A percentile compares a stretch with the other conserved stretches of the same genome.
Evolutionary conservation across 768 basidiomycete genomes (phyloP).

Genomic region (Mycena kentingensis): DNA sequence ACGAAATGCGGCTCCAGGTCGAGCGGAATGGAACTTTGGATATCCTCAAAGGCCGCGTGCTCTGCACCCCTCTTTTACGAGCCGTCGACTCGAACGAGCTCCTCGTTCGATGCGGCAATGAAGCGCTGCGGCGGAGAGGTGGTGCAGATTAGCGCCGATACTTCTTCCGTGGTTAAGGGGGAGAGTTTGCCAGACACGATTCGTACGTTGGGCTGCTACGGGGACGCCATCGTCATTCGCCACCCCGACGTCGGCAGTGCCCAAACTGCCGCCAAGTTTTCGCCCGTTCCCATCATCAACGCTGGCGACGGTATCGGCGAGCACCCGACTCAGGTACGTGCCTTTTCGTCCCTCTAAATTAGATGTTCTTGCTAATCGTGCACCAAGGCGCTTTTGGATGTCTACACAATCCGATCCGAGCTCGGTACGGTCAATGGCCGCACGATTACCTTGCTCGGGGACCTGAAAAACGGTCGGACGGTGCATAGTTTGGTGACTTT

Average conservation of each 20-base stretch:
- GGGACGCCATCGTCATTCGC: conserved; percentile 90
- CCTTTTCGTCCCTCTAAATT: conserved; percentile 1
- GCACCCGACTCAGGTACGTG: conserved; percentile 89
- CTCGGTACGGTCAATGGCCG: conserved; percentile 97
- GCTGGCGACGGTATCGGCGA: conserved; percentile 97
- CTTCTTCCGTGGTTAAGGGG: conserved; percentile 90
- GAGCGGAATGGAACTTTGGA: conserved; percentile 89
- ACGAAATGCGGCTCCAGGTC: conserved; percentile 96
- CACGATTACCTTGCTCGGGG: conserved; percentile 89
- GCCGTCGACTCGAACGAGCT: conserved; percentile 92
- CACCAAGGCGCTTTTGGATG: conserved; percentile 73
- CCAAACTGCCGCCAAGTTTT: conserved; percentile 95
- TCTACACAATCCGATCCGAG: conserved; percentile 96
- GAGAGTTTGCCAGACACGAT: conserved; percentile 93
- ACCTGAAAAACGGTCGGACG: conserved; percentile 96
- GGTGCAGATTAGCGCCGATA: conserved; percentile 77
- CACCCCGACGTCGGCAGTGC: conserved; percentile 94
- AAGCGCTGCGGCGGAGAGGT: conserved; percentile 97
- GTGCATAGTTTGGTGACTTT: conserved; percentile 95
- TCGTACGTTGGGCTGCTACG: conserved; percentile 92
- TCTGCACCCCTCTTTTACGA: conserved; percentile 96
- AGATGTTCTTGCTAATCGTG: conserved; percentile 15
- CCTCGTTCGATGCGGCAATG: conserved; percentile 98
- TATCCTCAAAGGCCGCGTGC: conserved; percentile 85
- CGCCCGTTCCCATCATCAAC: conserved; percentile 93